Conservation (phyloP, 2,329 filamentous ascomycete genomes). For the Pseudodiploospora longispora region DNA sequence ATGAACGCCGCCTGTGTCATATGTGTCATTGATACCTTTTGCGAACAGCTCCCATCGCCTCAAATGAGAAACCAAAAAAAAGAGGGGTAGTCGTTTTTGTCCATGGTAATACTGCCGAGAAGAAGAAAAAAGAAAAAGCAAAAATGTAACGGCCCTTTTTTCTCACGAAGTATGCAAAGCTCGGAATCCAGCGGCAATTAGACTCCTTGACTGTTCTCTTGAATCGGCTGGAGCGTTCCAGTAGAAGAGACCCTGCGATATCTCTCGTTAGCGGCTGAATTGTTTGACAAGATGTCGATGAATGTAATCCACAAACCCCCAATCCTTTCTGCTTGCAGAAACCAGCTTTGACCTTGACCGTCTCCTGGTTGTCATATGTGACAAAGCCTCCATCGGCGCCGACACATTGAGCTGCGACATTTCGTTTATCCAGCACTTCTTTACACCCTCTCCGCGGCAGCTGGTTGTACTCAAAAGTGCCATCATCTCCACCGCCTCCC, state of each 20-base stretch:
- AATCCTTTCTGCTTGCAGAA: constrained; percentile 65
- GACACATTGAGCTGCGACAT: constrained; percentile 63
- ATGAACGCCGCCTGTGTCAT: no score
- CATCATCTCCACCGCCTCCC: constrained; percentile 52
- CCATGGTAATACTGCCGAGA: neutral
- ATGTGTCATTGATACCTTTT: no score
- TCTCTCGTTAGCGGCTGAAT: constrained; percentile 4
- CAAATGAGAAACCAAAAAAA: no score
- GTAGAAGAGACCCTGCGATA: constrained; percentile 62
- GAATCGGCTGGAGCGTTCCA: constrained; percentile 71
- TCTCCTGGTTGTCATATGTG: constrained; percentile 70
- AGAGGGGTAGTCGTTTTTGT: no score
- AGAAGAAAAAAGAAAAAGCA: neutral
- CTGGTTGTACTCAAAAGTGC: constrained; percentile 65
- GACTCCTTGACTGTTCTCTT: constrained; percentile 46
- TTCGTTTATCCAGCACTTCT: constrained; percentile 59
- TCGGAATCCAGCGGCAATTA: constrained; percentile 52
- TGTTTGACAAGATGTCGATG: neutral
- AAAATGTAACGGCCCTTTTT: neutral
- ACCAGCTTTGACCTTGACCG: constrained; percentile 65
- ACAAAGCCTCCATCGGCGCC: constrained; percentile 71
- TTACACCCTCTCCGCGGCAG: constrained; percentile 54
- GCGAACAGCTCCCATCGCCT: no score
- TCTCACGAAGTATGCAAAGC: constrained; percentile 26
- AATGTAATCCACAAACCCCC: constrained; percentile 39